Evolutionary conservation across 768 basidiomycete species (phyloP).

Genomic region (Mycena floridula): DNA sequence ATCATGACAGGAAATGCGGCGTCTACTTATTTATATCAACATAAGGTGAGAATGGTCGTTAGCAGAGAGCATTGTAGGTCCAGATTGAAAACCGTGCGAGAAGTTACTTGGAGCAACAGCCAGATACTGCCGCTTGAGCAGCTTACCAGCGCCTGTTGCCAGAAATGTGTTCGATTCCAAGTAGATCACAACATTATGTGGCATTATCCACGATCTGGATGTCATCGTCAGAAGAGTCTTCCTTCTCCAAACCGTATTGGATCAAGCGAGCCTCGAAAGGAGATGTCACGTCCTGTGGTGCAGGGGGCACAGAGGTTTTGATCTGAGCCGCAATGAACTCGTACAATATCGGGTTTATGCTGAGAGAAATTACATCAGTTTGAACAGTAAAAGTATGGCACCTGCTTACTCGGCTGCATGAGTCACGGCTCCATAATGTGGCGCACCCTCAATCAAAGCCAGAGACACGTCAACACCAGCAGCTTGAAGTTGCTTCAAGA

Average conservation of each 20-base stretch:
- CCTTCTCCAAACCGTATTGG: neutral
- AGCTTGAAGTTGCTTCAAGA: constrained; percentile 14
- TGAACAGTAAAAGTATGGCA: neutral
- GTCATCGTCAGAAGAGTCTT: neutral
- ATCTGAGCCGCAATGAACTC: constrained; percentile 1
- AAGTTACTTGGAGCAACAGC: too few relatives aligned
- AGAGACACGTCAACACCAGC: constrained; percentile 15
- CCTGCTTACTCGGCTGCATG: neutral
- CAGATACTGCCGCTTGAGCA: too few relatives aligned
- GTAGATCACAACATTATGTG: too few relatives aligned
- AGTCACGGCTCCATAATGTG: constrained; percentile 16
- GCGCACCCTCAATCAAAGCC: constrained; percentile 12
- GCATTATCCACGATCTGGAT: too few relatives aligned
- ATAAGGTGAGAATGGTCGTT: too few relatives aligned
- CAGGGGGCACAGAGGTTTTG: neutral
- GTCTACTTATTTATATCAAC: too few relatives aligned
- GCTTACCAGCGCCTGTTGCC: too few relatives aligned
- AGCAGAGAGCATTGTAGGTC: too few relatives aligned
- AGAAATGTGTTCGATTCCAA: too few relatives aligned
- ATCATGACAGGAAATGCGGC: too few relatives aligned
- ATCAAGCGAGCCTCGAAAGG: constrained; percentile 3
- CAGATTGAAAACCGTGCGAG: too few relatives aligned
- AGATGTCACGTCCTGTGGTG: constrained; percentile 1
- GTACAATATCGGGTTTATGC: constrained; percentile 4
- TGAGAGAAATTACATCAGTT: neutral